A percentile compares a stretch with the other conserved stretches of the same genome.
These are phyloP conservation scores for Serendipita sp. DNA, from an alignment of 768 basidiomycete species.

Conservation along the genomic window DNA sequence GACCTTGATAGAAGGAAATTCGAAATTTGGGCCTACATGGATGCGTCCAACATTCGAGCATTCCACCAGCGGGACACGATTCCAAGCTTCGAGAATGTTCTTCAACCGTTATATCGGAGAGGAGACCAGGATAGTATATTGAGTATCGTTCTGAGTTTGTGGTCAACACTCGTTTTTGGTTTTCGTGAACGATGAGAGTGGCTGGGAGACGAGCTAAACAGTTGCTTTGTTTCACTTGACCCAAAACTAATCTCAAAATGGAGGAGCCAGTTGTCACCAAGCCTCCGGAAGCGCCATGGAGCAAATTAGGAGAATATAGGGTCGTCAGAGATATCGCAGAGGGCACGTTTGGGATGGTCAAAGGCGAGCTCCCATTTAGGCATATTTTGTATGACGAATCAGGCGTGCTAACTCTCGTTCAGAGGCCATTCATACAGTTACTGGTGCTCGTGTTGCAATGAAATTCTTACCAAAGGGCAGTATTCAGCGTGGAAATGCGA, in stretches of 20 bases:
- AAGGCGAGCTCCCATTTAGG: constrained; percentile 54
- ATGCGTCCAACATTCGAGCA: no score
- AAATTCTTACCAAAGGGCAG: constrained; percentile 93
- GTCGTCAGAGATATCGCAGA: constrained; percentile 82
- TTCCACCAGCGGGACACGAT: no score
- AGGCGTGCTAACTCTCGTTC: not conserved
- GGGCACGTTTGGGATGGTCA: constrained; percentile 97
- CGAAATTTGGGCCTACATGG: no score
- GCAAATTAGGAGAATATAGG: constrained; percentile 82
- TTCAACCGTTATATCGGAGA: no score
- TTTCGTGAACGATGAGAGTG: no score
- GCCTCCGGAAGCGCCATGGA: constrained; percentile 15
- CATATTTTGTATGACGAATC: not conserved
- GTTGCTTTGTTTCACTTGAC: not conserved
- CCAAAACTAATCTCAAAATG: not conserved
- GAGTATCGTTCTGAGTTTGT: no score
- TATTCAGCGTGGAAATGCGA: constrained; percentile 82
- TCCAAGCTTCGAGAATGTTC: no score
- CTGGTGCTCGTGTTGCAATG: constrained; percentile 93
- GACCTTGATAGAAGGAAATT: no score
- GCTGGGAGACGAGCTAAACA: not conserved
- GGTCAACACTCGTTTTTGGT: no score
- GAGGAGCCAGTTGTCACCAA: not conserved
- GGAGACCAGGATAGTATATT: no score
- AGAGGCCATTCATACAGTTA: constrained; percentile 92